Evolutionary conservation across 331 rosid genomes (phyloP).

Genomic region (Rhamnella rubrinervis): DNA sequence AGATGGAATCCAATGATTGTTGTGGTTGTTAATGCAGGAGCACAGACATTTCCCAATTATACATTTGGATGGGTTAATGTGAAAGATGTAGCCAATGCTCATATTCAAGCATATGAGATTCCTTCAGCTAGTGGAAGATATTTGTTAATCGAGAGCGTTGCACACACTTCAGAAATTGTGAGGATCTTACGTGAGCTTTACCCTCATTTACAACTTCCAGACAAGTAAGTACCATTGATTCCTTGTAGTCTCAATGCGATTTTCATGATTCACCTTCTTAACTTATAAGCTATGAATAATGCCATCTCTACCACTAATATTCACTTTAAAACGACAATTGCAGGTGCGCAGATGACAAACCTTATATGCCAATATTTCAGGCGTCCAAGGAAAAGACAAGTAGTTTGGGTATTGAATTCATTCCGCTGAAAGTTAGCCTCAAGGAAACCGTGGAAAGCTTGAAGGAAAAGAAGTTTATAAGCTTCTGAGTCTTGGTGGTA

Average conservation of each 20-base stretch:
- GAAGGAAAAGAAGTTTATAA: conserved; percentile 46
- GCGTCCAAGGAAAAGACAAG: conserved; percentile 46
- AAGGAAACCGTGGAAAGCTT: conserved; percentile 58
- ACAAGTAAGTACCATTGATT: conserved; percentile 44
- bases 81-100: conserved; percentile 72
- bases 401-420: conserved; percentile 46
- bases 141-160: conserved; percentile 49
- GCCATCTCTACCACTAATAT: background rate
- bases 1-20: background rate
- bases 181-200: conserved; percentile 45
- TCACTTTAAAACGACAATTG: background rate
- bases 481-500: conserved; percentile 18
- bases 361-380: conserved; percentile 33
- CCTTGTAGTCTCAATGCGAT: background rate
- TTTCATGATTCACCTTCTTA: background rate
- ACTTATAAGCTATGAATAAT: too few relatives aligned
- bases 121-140: conserved; percentile 62
- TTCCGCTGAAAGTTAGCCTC: conserved; percentile 39
- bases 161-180: conserved; percentile 47
- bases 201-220: conserved; percentile 53
- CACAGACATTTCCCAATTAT: conserved; percentile 42
- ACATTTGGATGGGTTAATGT: conserved; percentile 64
- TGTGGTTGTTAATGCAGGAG: conserved; percentile 42
- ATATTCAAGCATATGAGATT: conserved; percentile 27
- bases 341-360: conserved; percentile 50